Evolutionary conservation across 2,329 filamentous ascomycete genomes (phyloP).

Genomic region (Cercospora citrullina): DNA sequence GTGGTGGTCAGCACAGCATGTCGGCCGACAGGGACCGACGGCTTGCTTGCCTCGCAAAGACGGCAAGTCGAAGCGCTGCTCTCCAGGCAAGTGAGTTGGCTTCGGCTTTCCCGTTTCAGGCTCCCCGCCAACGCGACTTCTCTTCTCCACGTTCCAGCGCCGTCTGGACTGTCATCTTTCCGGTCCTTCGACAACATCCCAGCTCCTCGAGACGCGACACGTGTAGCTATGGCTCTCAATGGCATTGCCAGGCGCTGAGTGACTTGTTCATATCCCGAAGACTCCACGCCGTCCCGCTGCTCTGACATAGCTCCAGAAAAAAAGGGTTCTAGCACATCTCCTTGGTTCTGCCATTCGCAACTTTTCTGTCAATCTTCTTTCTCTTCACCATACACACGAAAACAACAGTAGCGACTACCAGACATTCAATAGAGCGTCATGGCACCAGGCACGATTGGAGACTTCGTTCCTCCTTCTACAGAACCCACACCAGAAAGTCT

Average conservation of each 20-base stretch:
- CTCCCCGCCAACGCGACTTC: slow-evolving; percentile 6
- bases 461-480: slow-evolving; percentile 26
- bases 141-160: slow-evolving; percentile 5
- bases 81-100: neutral
- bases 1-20: slow-evolving; percentile 8
- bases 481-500: slow-evolving; percentile 29
- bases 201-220: slow-evolving; percentile 6
- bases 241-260: neutral
- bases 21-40: slow-evolving; percentile 11
- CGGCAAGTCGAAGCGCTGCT: slow-evolving; percentile 22
- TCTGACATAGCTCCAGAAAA: slow-evolving; percentile 5
- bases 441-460: slow-evolving; percentile 30
- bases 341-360: neutral
- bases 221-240: slow-evolving; percentile 2
- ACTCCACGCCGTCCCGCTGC: slow-evolving; percentile 2
- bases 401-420: neutral
- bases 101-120: slow-evolving; percentile 13
- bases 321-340: neutral
- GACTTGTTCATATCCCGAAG: neutral
- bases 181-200: slow-evolving; percentile 1
- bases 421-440: slow-evolving; percentile 11
- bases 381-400: neutral
- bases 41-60: slow-evolving; percentile 11
- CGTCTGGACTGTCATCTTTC: slow-evolving; percentile 4
- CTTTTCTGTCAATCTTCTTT: neutral